A percentile compares a stretch with the other conserved stretches of the same genome.
Conservation (phyloP, 2,329 filamentous ascomycete species). For the Fragosphaeria purpurea region DNA sequence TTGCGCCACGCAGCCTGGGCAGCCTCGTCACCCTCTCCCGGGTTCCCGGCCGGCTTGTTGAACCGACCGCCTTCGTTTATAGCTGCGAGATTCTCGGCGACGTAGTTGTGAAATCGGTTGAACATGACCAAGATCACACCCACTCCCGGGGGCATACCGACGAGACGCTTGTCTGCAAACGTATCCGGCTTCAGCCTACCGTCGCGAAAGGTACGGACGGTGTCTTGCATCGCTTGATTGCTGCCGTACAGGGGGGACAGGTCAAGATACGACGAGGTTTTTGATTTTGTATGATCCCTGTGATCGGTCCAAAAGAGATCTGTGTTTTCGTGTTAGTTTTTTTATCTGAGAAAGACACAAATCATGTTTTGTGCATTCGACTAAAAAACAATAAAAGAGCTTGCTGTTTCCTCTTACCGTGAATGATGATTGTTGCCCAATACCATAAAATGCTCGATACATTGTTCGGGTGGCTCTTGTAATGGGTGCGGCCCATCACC, state of each 20-base stretch:
- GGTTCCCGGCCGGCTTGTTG: conserved; percentile 43
- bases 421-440: conserved; percentile 64
- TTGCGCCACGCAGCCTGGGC: conserved; percentile 49
- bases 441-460: conserved; percentile 64
- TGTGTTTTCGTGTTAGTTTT: conserved; percentile 11
- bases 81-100: conserved; percentile 65
- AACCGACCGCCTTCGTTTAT: conserved; percentile 83
- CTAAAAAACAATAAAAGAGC: too few species aligned
- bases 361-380: too few species aligned
- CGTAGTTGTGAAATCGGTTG: conserved; percentile 78
- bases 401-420: conserved; percentile 34
- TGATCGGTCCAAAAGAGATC: conserved; percentile 64
- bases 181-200: conserved; percentile 64
- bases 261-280: conserved; percentile 64
- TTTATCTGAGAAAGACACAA: too few species aligned
- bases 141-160: conserved; percentile 63
- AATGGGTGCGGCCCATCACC: conserved; percentile 45
- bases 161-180: conserved; percentile 60
- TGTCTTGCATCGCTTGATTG: conserved; percentile 55
- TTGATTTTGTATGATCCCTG: conserved; percentile 47
- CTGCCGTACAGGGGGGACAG: conserved; percentile 62
- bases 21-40: conserved; percentile 37
- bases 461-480: conserved; percentile 56
- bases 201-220: conserved; percentile 58
- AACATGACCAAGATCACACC: conserved; percentile 67